Percentiles rank a stretch among this genome's conserved stretches.
Evolutionary conservation across 2,329 filamentous ascomycete species (phyloP).

Genomic region (Monosporascus ibericus): DNA sequence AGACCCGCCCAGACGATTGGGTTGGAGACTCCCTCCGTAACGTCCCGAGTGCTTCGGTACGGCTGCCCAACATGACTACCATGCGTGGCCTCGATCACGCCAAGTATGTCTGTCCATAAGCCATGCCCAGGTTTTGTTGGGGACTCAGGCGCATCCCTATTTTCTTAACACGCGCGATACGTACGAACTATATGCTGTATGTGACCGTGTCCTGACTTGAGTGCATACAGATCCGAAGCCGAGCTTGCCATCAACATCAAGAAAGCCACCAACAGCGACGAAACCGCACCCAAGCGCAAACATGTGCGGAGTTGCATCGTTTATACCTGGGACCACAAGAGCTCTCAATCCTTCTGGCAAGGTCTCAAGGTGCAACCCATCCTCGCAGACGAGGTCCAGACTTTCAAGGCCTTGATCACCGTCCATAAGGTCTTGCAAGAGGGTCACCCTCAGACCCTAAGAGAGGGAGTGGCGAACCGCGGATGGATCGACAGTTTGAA

Average conservation of each 20-base stretch:
- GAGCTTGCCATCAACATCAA: conserved; percentile 65
- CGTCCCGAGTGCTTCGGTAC: background rate
- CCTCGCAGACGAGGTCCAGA: conserved; percentile 95
- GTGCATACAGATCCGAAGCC: conserved; percentile 51
- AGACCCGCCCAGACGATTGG: background rate
- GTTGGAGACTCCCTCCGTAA: background rate
- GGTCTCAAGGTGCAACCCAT: conserved; percentile 99
- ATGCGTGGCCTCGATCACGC: conserved; percentile 28
- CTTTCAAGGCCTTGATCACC: conserved; percentile 96
- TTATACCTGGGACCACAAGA: conserved; percentile 99
- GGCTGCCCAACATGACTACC: conserved; percentile 22
- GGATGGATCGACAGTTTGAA: conserved; percentile 91
- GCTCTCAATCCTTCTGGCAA: conserved; percentile 89
- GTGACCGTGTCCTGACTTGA: conserved; percentile 2
- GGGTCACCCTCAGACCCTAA: conserved; percentile 80
- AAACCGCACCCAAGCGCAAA: conserved; percentile 69
- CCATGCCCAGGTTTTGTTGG: background rate
- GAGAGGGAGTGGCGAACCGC: conserved; percentile 82
- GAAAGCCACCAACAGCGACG: conserved; percentile 63
- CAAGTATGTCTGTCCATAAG: conserved; percentile 18
- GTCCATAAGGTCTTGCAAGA: conserved; percentile 97
- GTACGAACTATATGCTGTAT: background rate
- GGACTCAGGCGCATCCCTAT: conserved; percentile 1
- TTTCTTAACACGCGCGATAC: background rate
- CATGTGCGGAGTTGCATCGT: conserved; percentile 98